Evolutionary conservation across 192 early-diverging fungal genomes (phyloP), one percentile per base, ranked within the genome.

Genomic region (Mortierella hygrophila): DNA sequence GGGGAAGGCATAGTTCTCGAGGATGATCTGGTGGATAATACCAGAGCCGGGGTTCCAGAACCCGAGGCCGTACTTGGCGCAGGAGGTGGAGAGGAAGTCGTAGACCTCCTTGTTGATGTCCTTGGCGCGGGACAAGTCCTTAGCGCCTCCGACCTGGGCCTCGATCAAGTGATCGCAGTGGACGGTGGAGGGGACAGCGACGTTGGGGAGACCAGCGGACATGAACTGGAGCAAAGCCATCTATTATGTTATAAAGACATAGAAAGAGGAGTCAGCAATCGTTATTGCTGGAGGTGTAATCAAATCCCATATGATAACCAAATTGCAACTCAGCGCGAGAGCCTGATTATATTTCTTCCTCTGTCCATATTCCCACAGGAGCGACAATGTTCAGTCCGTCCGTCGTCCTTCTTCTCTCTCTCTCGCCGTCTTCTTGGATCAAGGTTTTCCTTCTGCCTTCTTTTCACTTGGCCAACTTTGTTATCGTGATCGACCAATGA

Each of bases 111-210:
- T 93, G 93, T 98, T 98, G 87, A 96, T 94, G 69, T 95, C 93
- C 82, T 92, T 94, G 81, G 98, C 96, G 72, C 94, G 93, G 49
- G 90, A 87, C 77, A 99, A 91, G 89, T 99, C 98, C 79, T 92
- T 91, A 68, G 89, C 93, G 75, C 95, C 97, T 70, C 97, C 97
- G 76, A 92, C 80, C 90, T 96, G 94, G 74, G 97, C 98, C 87
- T 97, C 95, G 88, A 99, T 99, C 90, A 99, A 91, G 88, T 98
- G 97, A 90, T 99, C 98, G 92, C 98, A 99, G 90, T 99, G 98
- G 77, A 99, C 97, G 75, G 94, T 96, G 63, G 96, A 92, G 23
- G 98, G 97, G 26, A 98, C 98, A 35, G 96, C 96, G 16, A 97
- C 97, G 37, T 94, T 93, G 63, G 93, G 92, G 35, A 96, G 92